Percentiles rank a stretch among this genome's conserved stretches.
phyloP scores from a whole-genome alignment of 495 filamentous ascomycete genomes.

The Mycothermus thermophilus region DNA sequence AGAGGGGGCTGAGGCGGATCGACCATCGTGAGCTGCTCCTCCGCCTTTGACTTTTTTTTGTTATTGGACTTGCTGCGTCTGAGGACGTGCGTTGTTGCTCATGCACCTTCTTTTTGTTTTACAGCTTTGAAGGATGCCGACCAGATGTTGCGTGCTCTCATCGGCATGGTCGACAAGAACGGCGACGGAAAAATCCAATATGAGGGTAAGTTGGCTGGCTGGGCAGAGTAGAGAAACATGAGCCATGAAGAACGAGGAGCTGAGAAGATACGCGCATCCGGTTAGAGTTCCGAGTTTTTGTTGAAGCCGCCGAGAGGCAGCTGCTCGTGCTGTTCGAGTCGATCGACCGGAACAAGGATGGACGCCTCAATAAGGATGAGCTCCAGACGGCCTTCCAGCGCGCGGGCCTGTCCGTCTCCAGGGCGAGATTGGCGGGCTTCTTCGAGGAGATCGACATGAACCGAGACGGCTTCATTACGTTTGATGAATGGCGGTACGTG shows the following conservation, averaged over 20 bases:
- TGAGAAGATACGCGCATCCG: constrained; percentile 5
- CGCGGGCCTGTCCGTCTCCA: constrained; percentile 67
- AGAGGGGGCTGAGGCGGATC: constrained; percentile 71
- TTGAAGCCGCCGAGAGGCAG: constrained; percentile 71
- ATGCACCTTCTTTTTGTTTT: background rate
- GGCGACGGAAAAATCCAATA: constrained; percentile 84
- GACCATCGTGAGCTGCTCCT: constrained; percentile 69
- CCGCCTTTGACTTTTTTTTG: too few relatives aligned
- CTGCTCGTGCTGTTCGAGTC: constrained; percentile 67
- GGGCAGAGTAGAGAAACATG: too few relatives aligned
- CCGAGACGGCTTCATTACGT: constrained; percentile 74
- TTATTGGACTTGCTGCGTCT: constrained; percentile 1
- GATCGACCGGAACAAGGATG: constrained; percentile 78
- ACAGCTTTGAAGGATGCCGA: constrained; percentile 90
- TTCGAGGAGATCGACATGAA: constrained; percentile 84
- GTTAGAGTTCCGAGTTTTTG: constrained; percentile 77
- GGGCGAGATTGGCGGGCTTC: constrained; percentile 64
- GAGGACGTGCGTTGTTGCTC: too few relatives aligned
- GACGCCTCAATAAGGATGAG: constrained; percentile 77
- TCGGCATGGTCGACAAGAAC: constrained; percentile 69
- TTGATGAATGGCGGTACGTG: constrained; percentile 93
- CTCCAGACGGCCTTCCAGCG: constrained; percentile 60
- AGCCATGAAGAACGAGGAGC: background rate
- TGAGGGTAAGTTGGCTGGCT: constrained; percentile 42
- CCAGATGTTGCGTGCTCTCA: constrained; percentile 63